These are phyloP conservation scores for Pichia sp. DNA, from an alignment of 1,139 yeast species.

Conservation along the genomic window DNA sequence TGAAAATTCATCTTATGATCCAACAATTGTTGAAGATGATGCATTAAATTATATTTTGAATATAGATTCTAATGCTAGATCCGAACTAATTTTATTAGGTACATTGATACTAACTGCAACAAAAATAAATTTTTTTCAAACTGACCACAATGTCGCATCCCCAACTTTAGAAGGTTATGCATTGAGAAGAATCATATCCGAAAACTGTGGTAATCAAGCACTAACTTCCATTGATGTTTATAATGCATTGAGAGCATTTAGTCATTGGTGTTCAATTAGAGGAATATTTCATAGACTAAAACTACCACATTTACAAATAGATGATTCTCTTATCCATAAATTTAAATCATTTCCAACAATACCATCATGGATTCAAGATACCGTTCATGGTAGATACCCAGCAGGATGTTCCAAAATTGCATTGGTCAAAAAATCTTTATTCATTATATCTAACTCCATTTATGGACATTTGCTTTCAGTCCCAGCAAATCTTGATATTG, in stretches of 20 bases:
- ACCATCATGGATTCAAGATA: slow-evolving; percentile 35
- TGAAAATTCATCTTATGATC: slow-evolving; percentile 33
- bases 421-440: slow-evolving; percentile 36
- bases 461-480: slow-evolving; percentile 30
- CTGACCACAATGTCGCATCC: slow-evolving; percentile 46
- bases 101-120: slow-evolving; percentile 40
- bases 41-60: slow-evolving; percentile 32
- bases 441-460: slow-evolving; percentile 25
- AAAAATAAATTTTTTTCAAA: slow-evolving; percentile 48
- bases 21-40: slow-evolving; percentile 25
- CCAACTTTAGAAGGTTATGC: slow-evolving; percentile 41
- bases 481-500: slow-evolving; percentile 26
- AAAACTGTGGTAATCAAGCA: slow-evolving; percentile 39
- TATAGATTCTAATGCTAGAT: slow-evolving; percentile 20
- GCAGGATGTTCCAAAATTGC: slow-evolving; percentile 49
- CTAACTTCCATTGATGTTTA: slow-evolving; percentile 39
- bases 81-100: slow-evolving; percentile 38
- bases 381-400: slow-evolving; percentile 44
- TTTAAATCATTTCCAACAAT: slow-evolving; percentile 42
- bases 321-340: slow-evolving; percentile 28
- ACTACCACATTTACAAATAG: slow-evolving; percentile 37
- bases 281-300: slow-evolving; percentile 41
- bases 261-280: slow-evolving; percentile 51
- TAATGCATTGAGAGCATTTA: slow-evolving; percentile 46
- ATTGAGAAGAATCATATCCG: slow-evolving; percentile 36